These are phyloP conservation scores for Chalciporus chontae DNA, from an alignment of 768 basidiomycete genomes.

Conservation along the genomic window DNA sequence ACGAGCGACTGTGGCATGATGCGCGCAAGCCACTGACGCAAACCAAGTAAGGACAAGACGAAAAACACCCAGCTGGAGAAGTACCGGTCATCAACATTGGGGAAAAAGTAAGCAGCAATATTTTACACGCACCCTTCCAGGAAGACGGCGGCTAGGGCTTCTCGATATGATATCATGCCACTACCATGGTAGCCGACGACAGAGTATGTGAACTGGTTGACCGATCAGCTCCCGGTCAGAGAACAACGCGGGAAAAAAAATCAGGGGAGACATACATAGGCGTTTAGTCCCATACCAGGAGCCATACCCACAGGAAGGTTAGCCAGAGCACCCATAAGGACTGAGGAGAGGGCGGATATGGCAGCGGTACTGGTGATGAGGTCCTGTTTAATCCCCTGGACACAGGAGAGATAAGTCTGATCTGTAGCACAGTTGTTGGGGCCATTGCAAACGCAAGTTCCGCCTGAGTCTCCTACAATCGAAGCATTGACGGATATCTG, in stretches of 20 bases:
- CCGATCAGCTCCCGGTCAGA: background rate
- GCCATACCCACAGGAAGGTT: conserved; percentile 91
- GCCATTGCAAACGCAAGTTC: conserved; percentile 73
- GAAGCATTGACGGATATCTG: conserved; percentile 85
- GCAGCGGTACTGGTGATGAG: conserved; percentile 83
- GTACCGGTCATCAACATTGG: background rate
- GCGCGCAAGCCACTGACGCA: conserved; percentile 87
- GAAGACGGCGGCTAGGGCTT: conserved; percentile 84
- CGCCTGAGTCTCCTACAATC: conserved; percentile 73
- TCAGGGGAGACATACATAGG: conserved; percentile 53
- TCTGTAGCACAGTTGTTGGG: conserved; percentile 54
- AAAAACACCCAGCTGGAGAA: conserved; percentile 73
- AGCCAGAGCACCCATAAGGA: conserved; percentile 80
- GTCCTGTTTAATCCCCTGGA: conserved; percentile 63
- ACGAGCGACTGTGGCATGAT: conserved; percentile 87
- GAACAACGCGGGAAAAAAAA: background rate
- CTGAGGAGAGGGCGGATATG: conserved; percentile 67
- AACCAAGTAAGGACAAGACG: conserved; percentile 70
- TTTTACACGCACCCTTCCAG: conserved; percentile 65
- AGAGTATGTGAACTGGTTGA: conserved; percentile 73
- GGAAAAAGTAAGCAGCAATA: background rate
- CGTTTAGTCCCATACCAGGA: conserved; percentile 80
- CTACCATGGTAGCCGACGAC: conserved; percentile 83
- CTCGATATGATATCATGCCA: conserved; percentile 64
- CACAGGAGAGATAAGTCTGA: conserved; percentile 51